Evolutionary conservation across 2,329 filamentous ascomycete species (phyloP).

Genomic region (Sclerotinia spermophila): DNA sequence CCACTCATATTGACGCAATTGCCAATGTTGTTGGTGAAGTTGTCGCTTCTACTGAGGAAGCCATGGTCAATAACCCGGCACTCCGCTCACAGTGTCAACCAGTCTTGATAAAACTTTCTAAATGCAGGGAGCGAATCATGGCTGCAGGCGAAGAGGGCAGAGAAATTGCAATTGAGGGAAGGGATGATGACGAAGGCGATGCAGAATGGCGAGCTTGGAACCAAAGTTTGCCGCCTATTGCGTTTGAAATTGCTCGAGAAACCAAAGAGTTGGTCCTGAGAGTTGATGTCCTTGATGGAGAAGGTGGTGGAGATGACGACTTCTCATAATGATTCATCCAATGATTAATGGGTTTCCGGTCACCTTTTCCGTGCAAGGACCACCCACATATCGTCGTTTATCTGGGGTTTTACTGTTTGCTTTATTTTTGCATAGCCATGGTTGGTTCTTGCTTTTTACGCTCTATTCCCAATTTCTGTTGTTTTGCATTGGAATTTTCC

Average conservation of each 20-base stretch:
- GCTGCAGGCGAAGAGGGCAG: conserved; percentile 60
- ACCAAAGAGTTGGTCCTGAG: conserved; percentile 67
- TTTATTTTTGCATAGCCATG: conserved; percentile 18
- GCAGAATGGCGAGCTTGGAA: conserved; percentile 60
- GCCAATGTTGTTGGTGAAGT: conserved; percentile 67
- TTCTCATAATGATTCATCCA: conserved; percentile 22
- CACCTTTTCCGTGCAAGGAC: neutral
- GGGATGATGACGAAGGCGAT: conserved; percentile 51
- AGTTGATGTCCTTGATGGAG: conserved; percentile 40
- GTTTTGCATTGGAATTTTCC: neutral
- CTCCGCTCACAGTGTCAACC: conserved; percentile 48
- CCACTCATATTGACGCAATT: conserved; percentile 67
- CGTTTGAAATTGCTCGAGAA: conserved; percentile 81
- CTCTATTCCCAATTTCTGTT: conserved; percentile 11
- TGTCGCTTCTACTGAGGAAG: conserved; percentile 59
- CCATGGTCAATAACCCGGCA: conserved; percentile 50
- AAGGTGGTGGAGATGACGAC: conserved; percentile 31
- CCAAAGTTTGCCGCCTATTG: conserved; percentile 72
- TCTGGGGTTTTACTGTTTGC: neutral
- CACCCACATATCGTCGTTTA: neutral
- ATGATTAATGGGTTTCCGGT: neutral
- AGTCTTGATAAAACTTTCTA: conserved; percentile 54
- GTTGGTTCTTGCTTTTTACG: conserved; percentile 1
- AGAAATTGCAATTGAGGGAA: conserved; percentile 52
- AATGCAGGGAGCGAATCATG: conserved; percentile 62